A percentile compares a stretch with the other conserved stretches of the same genome.
Evolutionary conservation across 768 basidiomycete genomes (phyloP).

Genomic region (Lentinus brumalis): DNA sequence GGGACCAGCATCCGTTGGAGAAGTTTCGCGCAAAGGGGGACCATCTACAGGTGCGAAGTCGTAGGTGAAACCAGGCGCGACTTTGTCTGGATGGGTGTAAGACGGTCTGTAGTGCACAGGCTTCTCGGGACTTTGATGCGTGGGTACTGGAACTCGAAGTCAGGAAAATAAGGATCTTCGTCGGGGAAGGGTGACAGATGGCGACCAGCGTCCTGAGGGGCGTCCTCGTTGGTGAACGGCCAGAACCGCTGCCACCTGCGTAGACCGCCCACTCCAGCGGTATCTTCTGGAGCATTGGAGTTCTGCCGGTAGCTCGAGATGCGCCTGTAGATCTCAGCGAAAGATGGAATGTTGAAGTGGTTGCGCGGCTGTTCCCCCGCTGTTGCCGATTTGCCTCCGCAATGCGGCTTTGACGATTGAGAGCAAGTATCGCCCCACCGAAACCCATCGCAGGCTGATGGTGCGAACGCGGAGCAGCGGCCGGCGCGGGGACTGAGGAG

Average conservation of each 20-base stretch:
- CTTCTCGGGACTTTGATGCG: slow-evolving; percentile 2
- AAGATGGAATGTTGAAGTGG: slow-evolving; percentile 8
- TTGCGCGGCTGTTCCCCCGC: slow-evolving; percentile 6
- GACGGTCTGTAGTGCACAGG: slow-evolving; percentile 19
- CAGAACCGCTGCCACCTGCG: not conserved
- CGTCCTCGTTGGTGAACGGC: not conserved
- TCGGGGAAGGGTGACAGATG: slow-evolving; percentile 5
- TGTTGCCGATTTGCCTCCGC: slow-evolving; percentile 19
- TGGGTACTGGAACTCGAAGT: slow-evolving; percentile 5
- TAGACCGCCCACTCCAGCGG: not conserved
- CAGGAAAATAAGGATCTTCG: slow-evolving; percentile 13
- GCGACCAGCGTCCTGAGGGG: not conserved
- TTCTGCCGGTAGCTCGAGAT: not conserved
- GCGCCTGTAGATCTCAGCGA: slow-evolving; percentile 13
- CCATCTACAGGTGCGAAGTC: slow-evolving; percentile 52
- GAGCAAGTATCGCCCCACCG: slow-evolving; percentile 62
- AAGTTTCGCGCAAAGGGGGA: slow-evolving; percentile 28
- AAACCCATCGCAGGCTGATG: slow-evolving; percentile 62
- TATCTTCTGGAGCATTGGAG: not conserved
- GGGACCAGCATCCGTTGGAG: slow-evolving; percentile 29
- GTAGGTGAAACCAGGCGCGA: slow-evolving; percentile 65
- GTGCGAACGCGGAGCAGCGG: slow-evolving; percentile 52
- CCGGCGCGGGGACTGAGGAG: slow-evolving; percentile 26
- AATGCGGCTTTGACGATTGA: slow-evolving; percentile 31
- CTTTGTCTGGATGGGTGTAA: slow-evolving; percentile 59